phyloP scores from a whole-genome alignment of 768 basidiomycete species.

The Mrakia hoshinonis region DNA sequence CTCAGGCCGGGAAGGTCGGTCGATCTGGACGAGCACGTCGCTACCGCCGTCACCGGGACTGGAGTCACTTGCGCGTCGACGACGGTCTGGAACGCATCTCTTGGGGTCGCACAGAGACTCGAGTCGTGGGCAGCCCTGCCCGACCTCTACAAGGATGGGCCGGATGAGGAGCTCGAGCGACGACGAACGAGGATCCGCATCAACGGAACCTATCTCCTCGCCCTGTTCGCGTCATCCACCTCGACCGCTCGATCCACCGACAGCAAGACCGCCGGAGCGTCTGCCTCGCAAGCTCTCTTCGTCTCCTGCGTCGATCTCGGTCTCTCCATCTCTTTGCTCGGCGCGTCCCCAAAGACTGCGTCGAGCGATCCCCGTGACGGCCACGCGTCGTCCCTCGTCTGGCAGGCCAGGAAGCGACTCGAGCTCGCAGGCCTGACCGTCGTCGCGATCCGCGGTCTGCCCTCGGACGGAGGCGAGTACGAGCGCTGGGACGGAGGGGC shows the following conservation, averaged over 20 bases:
- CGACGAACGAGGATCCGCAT: constrained; percentile 4
- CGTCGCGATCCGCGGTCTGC: constrained; percentile 1
- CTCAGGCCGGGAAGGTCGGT: not conserved
- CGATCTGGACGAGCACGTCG: not conserved
- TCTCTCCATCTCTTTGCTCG: not conserved
- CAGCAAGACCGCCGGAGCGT: not conserved
- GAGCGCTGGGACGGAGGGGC: constrained; percentile 22
- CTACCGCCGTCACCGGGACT: not conserved
- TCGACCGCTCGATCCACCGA: not conserved
- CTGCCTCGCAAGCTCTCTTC: constrained; percentile 1
- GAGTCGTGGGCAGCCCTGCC: not conserved
- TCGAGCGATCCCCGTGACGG: not conserved
- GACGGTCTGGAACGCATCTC: constrained; percentile 2
- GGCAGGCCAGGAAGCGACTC: constrained; percentile 20
- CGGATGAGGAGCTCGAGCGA: not conserved
- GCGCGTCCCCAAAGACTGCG: not conserved
- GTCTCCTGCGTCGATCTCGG: constrained; percentile 9
- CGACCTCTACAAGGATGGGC: not conserved
- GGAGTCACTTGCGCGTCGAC: not conserved
- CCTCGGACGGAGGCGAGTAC: not conserved
- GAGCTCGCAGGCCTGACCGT: not conserved
- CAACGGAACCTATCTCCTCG: constrained; percentile 18
- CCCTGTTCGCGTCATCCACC: constrained; percentile 8
- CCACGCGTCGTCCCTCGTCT: constrained; percentile 15
- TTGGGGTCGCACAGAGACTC: not conserved